phyloP scores from a whole-genome alignment of 345 rosid species.

The Euphorbia lathyris region DNA sequence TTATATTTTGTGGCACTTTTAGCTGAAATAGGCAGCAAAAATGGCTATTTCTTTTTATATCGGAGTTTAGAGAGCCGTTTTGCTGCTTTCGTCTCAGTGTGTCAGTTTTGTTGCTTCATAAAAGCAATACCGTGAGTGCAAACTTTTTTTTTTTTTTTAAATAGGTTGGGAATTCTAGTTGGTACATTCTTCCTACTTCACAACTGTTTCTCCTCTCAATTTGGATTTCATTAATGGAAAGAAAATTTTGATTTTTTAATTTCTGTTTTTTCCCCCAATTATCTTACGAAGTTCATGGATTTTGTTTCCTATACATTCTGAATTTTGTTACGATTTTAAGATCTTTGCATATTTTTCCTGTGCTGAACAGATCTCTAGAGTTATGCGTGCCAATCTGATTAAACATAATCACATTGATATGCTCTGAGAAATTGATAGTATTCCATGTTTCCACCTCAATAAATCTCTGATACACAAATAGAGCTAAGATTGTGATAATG shows the following conservation, averaged over 20 bases:
- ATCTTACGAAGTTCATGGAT: neutral
- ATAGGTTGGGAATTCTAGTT: neutral
- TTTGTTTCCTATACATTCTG: neutral
- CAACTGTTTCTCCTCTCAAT: neutral
- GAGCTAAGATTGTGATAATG: neutral
- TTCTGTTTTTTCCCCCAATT: neutral
- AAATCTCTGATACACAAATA: neutral
- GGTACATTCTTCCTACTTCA: neutral
- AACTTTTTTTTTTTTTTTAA: neutral
- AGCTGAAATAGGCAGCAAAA: neutral
- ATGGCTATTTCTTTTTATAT: neutral
- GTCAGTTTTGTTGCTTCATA: conserved; percentile 8
- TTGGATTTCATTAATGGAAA: neutral
- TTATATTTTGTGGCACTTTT: neutral
- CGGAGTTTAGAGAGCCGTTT: neutral
- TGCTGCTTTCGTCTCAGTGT: neutral
- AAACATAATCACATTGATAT: neutral
- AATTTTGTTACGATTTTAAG: conserved; percentile 15
- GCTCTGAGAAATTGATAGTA: conserved; percentile 4
- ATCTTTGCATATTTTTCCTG: conserved; percentile 7
- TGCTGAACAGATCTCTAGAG: conserved; percentile 20
- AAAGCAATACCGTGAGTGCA: neutral
- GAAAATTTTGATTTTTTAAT: neutral
- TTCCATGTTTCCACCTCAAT: neutral
- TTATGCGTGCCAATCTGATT: neutral